These are phyloP conservation scores for Nakaseomyces nivariensis DNA, from an alignment of 1,139 yeast species.

Conservation along the genomic window DNA sequence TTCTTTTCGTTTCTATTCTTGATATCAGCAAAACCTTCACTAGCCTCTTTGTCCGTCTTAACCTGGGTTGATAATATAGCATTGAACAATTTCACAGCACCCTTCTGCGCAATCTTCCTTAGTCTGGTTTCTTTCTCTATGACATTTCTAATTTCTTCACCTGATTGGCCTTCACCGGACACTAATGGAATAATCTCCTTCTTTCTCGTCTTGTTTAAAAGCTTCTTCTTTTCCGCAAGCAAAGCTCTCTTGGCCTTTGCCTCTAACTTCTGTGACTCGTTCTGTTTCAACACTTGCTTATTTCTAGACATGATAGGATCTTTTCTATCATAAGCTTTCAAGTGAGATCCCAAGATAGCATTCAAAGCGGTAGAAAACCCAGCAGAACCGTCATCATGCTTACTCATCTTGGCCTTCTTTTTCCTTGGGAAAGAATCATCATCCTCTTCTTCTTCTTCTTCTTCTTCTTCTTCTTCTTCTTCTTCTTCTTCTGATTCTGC, in stretches of 20 bases:
- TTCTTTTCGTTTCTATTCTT: constrained; percentile 38
- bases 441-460: constrained; percentile 27
- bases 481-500: constrained; percentile 10
- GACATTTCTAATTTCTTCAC: constrained; percentile 42
- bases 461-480: constrained; percentile 23
- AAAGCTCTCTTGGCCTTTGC: constrained; percentile 69
- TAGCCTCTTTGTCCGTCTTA: constrained; percentile 37
- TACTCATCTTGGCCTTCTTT: constrained; percentile 45
- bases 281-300: constrained; percentile 51
- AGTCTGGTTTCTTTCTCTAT: constrained; percentile 63
- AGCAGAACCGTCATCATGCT: constrained; percentile 56
- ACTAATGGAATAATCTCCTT: constrained; percentile 54
- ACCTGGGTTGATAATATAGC: constrained; percentile 82
- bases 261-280: constrained; percentile 76
- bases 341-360: constrained; percentile 74
- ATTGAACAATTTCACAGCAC: constrained; percentile 85
- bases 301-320: constrained; percentile 89
- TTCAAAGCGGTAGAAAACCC: constrained; percentile 74
- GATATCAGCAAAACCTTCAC: constrained; percentile 32
- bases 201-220: constrained; percentile 59
- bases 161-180: constrained; percentile 35
- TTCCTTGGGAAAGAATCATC: constrained; percentile 39
- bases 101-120: constrained; percentile 83
- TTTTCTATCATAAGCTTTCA: constrained; percentile 78
- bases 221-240: constrained; percentile 58